A percentile compares a stretch with the other conserved stretches of the same genome.
Conservation (phyloP, 2,329 filamentous ascomycete genomes). For the Alternaria tenuissima region DNA sequence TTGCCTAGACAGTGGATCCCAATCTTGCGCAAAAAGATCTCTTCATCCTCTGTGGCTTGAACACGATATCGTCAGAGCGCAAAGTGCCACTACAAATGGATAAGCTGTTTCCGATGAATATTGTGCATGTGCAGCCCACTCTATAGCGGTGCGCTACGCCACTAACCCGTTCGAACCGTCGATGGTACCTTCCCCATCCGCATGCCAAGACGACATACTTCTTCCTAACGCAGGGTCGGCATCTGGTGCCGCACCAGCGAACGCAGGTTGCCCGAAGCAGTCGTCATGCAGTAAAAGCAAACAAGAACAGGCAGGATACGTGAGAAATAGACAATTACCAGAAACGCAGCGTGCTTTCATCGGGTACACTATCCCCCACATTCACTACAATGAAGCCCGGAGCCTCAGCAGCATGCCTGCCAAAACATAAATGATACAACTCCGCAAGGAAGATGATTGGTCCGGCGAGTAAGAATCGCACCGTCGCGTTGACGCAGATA, state of each 20-base stretch:
- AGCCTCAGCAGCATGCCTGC: neutral
- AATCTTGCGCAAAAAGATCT: neutral
- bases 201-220: neutral
- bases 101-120: neutral
- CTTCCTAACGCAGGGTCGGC: neutral
- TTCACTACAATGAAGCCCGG: neutral
- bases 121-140: neutral
- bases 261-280: neutral
- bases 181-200: neutral
- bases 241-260: neutral
- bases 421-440: neutral
- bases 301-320: neutral
- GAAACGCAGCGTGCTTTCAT: neutral
- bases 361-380: neutral
- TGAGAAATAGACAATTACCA: neutral
- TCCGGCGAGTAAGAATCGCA: neutral
- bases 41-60: neutral
- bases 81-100: neutral
- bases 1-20: neutral
- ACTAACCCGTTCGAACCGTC: neutral
- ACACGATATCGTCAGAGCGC: neutral
- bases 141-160: neutral
- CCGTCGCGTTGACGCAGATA: neutral
- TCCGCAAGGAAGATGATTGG: neutral
- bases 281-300: neutral